Base-by-base conservation (phyloP, 768 basidiomycete species). In the Scleroderma citrinum region DNA sequence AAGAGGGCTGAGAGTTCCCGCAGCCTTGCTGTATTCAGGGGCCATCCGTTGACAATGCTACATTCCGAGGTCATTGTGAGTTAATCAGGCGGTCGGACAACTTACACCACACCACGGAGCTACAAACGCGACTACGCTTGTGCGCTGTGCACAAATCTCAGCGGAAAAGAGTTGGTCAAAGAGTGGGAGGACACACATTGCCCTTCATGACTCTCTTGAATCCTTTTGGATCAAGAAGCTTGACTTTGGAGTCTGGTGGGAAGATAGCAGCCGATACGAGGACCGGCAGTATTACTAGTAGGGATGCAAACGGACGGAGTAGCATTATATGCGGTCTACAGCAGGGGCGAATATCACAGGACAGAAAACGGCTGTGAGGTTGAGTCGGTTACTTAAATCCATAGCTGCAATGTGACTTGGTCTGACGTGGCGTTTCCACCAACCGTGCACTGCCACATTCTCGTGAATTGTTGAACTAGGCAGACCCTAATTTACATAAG, bases 31-130 rank as follows among this genome's bases (percentile, higher is more conserved):
- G 59, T 83, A 90, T 62, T 95, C 89, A 0, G 94, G 93, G 6
- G 75, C 88, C 74, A 95, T 78, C 31, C 71, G 71, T 71, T 93
- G 81, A 63, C 93, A 96, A 60, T 96, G 88, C 83, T 90, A 61
- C 7, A 35, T 31, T 7, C 24, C 17, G 8, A n/a, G 14, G 11
- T 4, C 19, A 21, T 31, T 20, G 5, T 37, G 2, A 44, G 21
- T 7, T 23, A 7, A 17, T 8, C 21, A 17, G 8, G 6, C 19
- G 42, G 10, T 12, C 44, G 17, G n/a, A 8, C 30, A 32, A 55
- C 85, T 63, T 65, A 89, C 87, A 55, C 87, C 88, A 60, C 88
- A 92, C 93, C 92, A 95, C 3, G 92, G 88, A n/a, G 93, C 93
- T 12, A 93, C 86, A 61, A 94, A 96, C 2, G 91, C 93, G 16